Evolutionary conservation across 768 basidiomycete genomes (phyloP), one percentile per base, ranked within the genome.

Genomic region (Agaricus subrufescens): DNA sequence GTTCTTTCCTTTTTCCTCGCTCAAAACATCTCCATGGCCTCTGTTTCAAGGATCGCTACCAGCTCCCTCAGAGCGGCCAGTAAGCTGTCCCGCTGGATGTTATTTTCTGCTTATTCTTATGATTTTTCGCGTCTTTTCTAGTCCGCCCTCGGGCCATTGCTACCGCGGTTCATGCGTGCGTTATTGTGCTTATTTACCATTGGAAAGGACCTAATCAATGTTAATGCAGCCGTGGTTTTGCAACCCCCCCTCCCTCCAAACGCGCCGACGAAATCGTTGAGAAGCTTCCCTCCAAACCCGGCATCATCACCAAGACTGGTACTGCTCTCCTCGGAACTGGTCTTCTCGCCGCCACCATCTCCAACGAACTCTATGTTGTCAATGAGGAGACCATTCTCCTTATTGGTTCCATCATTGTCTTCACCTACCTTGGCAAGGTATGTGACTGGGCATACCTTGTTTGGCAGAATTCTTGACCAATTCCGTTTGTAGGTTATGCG

Each of bases 351-450:
- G 83, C 93, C 5, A 95, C 94, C 67, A 94, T 98, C 73, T 96
- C 94, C 12, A 90, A 94, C 69, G 95, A 99, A 74, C 85, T 98
- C 50, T 98, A 98, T 67, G 96, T 99, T 58, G 84, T 96, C 66
- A 97, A 97, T 71, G 95, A 98, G 72, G 97, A 98, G 79, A 86
- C 91, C 25, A 87, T 98, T 61, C 80, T 98, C 46, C 84, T 91
- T 37, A 78, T 87, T 39, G 94, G 91, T 25, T 91, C 89, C 63
- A 75, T 89, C 61, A 86, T 95, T 58, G 84, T 97, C 65, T 82
- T 92, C 62, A 80, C 84, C 46, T 89, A 87, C 69, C 79, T 96
- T 64, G 92, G 82, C 65, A 88, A 86, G 82, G 90, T 87, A 69
- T 57, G 81, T 26, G 34, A 11, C 7, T 14, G 12, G n/a, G 9